Conservation (phyloP, 371 early-diverging fungal species). For the Lichtheimia hyalospora region DNA sequence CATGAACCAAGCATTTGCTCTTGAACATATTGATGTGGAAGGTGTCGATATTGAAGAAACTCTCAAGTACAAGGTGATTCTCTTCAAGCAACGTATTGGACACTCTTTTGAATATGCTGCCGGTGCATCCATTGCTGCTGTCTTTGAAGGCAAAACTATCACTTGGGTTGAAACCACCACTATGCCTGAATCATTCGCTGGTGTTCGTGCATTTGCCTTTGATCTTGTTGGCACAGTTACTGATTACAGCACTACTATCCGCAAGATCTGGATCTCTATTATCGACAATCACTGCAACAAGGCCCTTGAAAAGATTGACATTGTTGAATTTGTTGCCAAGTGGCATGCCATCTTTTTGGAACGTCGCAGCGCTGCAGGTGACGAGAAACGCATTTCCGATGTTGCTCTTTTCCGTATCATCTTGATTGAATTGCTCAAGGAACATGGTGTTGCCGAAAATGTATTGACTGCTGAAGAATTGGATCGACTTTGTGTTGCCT, state of each 20-base stretch:
- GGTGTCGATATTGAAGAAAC: conserved; percentile 13
- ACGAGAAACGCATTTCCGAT: conserved; percentile 18
- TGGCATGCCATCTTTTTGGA: conserved; percentile 33
- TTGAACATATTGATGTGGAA: conserved; percentile 20
- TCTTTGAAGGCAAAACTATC: conserved; percentile 41
- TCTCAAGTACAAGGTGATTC: conserved; percentile 17
- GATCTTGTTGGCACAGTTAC: conserved; percentile 37
- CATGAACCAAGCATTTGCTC: conserved; percentile 16
- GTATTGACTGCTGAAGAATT: conserved; percentile 26
- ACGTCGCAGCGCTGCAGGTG: conserved; percentile 16
- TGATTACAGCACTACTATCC: conserved; percentile 28
- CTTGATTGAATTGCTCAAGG: conserved; percentile 24
- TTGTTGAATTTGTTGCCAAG: conserved; percentile 21
- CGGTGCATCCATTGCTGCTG: conserved; percentile 26
- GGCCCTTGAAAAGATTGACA: conserved; percentile 16
- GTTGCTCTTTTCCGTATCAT: conserved; percentile 19
- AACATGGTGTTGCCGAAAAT: conserved; percentile 16
- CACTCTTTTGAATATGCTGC: conserved; percentile 23
- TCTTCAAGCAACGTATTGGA: conserved; percentile 23
- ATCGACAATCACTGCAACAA: conserved; percentile 15
- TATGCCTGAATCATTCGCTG: conserved; percentile 31
- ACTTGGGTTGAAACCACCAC: conserved; percentile 37
- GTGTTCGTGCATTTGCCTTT: conserved; percentile 38
- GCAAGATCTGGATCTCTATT: conserved; percentile 20
- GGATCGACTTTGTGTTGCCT: conserved; percentile 20